Evolutionary conservation across 2,329 filamentous ascomycete species (phyloP), one percentile per base, ranked within the genome.

Genomic region (Xylaria sp.): DNA sequence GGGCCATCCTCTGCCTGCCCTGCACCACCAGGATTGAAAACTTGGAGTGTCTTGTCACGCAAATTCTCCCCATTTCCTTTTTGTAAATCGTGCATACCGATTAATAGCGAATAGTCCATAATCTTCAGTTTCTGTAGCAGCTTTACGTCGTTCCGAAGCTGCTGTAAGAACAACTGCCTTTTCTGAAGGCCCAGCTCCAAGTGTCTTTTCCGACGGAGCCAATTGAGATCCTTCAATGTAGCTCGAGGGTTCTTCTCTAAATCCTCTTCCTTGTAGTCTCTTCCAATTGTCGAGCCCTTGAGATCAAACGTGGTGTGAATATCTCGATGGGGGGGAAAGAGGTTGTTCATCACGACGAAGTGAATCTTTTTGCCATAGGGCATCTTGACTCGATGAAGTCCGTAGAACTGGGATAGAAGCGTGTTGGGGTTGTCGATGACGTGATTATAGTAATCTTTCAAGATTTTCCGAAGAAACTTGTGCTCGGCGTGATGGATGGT

Each of bases 261-360:
- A 66, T 97, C 90, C 56, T 97, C 93, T 79, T 98, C 96, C 75
- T 85, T 91, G 79, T 96, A 95, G 79, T 98, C 93, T 77, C 96
- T 89, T 15, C 96, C 96, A 73, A 98, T 89, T 0, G 95, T 98
- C 6, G 96, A 98, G 9, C 96, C 96, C 82, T 99, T 99, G 74
- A 99, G 81, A 80, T 99, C 96, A 77, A 97, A 99, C 3, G 94
- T 99, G 77, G 93, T 90, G 82, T 99, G 96, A 69, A 99, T 98
- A 80, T 99, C 96, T 74, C 95, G 89, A 82, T 99, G 96, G 6
- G 96, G 95, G 13, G 96, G 96, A 77, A 99, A 99, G 17, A 99
- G 87, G 80, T 99, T 99, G 85, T 99, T 99, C 96, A 99, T 99
- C 78, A 99, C 94, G 68, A 99, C 96, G 75, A 99, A 99, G 81